Evolutionary conservation across 352 stramenopile species (phyloP), one percentile per base, ranked within the genome.

Genomic region (Phytophthora sojae): DNA sequence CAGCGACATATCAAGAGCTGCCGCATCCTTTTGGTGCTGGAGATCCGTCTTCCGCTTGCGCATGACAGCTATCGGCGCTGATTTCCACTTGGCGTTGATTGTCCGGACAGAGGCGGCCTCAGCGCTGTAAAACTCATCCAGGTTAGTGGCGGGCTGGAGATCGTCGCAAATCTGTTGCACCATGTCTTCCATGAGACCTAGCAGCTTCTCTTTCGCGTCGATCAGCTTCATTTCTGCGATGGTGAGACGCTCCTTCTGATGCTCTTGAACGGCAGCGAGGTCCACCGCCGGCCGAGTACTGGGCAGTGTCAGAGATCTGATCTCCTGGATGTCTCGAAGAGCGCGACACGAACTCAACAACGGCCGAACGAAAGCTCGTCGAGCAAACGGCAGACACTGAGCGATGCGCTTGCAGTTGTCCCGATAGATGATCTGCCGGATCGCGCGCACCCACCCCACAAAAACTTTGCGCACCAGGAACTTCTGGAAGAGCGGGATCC

Each of bases 401-500:
- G 37, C 42, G 5, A 94, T 58, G 0, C 51, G 57, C 45, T 73
- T 79, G 25, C 72, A 79, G 15, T 88, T 75, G 25, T 86, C 69
- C 0, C 73, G 60, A 49, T 82, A 94, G 6, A 94, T 83, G 0
- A 60, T 53, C 14, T 64, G 52, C 1, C 76, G 70, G 39, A 79
- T 76, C 12, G 82, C 79, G 7, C 68, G 42, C 0, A 59, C 29
- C 86, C 86, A 94, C 14, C 79, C 67, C 0, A 84, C 56, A 51
- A 92, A 92, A 4, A 88, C 71, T 54, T 88, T 88, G 8, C 82
- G 80, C 6, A 85, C 52, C 17, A 92, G 52, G 35, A 94, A 90
- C 32, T 92, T 91, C 50, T 94, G 86, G 61, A 92, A 92, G 2
- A 94, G 69, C 21, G 86, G 86, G 44, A 92, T 90, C 2, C 85